A percentile compares a stretch with the other conserved stretches of the same genome.
phyloP scores from a whole-genome alignment of 2,329 filamentous ascomycete species.

The Alternaria longipes region DNA sequence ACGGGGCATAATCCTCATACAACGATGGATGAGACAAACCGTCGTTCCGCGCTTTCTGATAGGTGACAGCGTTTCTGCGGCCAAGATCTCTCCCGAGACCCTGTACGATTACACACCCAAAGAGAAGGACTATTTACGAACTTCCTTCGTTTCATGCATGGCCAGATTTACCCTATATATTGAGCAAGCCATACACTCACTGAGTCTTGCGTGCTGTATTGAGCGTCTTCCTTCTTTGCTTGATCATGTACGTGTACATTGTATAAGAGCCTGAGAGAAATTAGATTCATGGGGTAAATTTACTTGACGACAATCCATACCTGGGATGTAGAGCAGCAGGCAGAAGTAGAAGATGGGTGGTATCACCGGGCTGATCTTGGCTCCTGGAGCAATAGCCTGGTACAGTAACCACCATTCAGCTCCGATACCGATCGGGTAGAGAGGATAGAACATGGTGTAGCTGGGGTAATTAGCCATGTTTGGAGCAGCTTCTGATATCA shows the following conservation, averaged over 20 bases:
- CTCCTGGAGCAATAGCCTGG: slow-evolving; percentile 20
- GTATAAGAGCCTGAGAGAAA: slow-evolving; percentile 28
- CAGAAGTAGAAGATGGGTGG: slow-evolving; percentile 32
- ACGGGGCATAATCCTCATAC: no score
- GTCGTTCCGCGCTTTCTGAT: background rate
- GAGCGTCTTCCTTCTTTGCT: slow-evolving; percentile 34
- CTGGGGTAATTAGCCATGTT: slow-evolving; percentile 4
- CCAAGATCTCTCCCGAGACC: background rate
- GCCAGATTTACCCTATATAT: background rate
- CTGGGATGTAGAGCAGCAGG: slow-evolving; percentile 34
- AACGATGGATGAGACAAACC: no score
- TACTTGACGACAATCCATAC: slow-evolving; percentile 18
- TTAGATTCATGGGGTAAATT: slow-evolving; percentile 4
- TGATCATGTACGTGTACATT: slow-evolving; percentile 44
- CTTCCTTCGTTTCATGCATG: background rate
- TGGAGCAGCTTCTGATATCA: background rate
- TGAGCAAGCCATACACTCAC: background rate
- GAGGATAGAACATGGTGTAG: slow-evolving; percentile 35
- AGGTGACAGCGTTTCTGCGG: background rate
- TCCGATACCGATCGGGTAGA: slow-evolving; percentile 41
- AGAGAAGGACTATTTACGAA: background rate
- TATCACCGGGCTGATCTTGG: slow-evolving; percentile 20
- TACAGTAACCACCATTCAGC: slow-evolving; percentile 42
- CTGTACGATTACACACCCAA: background rate
- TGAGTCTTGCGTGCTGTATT: slow-evolving; percentile 3